phyloP scores from a whole-genome alignment of 257 asterid genomes.

The Salvia hispanica region DNA sequence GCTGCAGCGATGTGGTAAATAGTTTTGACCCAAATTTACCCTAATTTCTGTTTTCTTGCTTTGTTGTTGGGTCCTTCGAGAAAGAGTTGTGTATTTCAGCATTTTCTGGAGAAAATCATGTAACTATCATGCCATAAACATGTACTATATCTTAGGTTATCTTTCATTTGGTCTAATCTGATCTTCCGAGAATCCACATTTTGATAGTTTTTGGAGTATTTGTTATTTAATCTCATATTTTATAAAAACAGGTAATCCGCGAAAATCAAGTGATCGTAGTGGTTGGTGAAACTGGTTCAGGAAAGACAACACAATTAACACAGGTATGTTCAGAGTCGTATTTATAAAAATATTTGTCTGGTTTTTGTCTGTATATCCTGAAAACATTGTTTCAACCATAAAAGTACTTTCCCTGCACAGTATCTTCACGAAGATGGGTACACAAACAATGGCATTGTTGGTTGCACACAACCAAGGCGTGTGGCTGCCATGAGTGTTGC shows the following conservation, averaged over 20 bases:
- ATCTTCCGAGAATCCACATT: no score
- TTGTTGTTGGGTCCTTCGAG: no score
- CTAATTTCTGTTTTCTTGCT: no score
- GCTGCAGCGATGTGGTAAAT: no score
- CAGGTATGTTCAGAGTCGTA: constrained; percentile 58
- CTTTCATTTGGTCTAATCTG: no score
- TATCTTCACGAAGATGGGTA: constrained; percentile 92
- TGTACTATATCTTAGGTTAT: no score
- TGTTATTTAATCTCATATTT: constrained; percentile 6
- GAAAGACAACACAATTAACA: constrained; percentile 94
- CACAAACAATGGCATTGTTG: constrained; percentile 69
- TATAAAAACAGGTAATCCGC: constrained; percentile 67
- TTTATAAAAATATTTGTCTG: not conserved
- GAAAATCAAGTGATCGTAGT: constrained; percentile 96
- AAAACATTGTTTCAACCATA: constrained; percentile 9
- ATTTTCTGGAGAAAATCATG: no score
- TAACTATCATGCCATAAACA: no score
- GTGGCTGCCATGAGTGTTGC: constrained; percentile 99
- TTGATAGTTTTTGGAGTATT: not conserved
- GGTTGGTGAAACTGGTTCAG: constrained; percentile 99
- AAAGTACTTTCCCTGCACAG: constrained; percentile 42
- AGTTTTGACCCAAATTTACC: no score
- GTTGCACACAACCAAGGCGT: constrained; percentile 99
- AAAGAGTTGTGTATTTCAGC: no score
- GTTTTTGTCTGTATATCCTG: constrained; percentile 2